A percentile compares a stretch with the other conserved stretches of the same genome.
These are phyloP conservation scores for Fusarium sp. DNA, from an alignment of 2,329 filamentous ascomycete genomes.

Conservation along the genomic window DNA sequence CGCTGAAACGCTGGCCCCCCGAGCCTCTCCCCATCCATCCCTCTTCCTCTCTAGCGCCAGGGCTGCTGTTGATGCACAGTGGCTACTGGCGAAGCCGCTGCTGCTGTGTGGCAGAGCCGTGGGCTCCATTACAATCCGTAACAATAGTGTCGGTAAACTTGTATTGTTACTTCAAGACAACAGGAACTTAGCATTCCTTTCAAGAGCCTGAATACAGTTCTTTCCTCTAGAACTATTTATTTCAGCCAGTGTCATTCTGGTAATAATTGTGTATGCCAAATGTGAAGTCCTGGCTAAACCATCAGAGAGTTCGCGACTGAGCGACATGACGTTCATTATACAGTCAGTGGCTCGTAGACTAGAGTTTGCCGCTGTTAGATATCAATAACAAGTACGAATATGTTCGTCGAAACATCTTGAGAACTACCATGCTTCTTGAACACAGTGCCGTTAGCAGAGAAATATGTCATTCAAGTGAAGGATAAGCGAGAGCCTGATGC, in stretches of 20 bases:
- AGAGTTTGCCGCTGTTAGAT: too few species aligned
- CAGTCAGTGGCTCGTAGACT: background rate
- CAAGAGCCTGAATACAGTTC: background rate
- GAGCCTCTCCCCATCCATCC: constrained; percentile 14
- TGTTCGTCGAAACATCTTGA: background rate
- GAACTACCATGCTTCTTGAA: background rate
- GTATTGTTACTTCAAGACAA: background rate
- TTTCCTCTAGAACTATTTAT: background rate
- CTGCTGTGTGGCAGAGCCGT: constrained; percentile 27
- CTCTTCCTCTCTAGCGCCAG: constrained; percentile 20
- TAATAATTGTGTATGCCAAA: background rate
- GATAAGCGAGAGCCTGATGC: background rate
- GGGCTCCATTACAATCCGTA: constrained; percentile 12
- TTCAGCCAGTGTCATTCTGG: background rate
- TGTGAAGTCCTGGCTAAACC: background rate
- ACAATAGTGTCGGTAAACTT: constrained; percentile 27
- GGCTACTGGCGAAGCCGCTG: constrained; percentile 29
- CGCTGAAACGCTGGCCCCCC: constrained; percentile 31
- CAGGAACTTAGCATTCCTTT: constrained; percentile 4
- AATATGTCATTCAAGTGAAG: background rate
- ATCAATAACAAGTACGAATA: background rate
- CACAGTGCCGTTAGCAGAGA: background rate
- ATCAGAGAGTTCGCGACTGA: background rate
- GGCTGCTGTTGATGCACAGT: constrained; percentile 12
- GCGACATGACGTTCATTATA: background rate